Percentiles rank a stretch among this genome's conserved stretches.
Evolutionary conservation across 768 basidiomycete species (phyloP).

Genomic region (Suillus subaureus): DNA sequence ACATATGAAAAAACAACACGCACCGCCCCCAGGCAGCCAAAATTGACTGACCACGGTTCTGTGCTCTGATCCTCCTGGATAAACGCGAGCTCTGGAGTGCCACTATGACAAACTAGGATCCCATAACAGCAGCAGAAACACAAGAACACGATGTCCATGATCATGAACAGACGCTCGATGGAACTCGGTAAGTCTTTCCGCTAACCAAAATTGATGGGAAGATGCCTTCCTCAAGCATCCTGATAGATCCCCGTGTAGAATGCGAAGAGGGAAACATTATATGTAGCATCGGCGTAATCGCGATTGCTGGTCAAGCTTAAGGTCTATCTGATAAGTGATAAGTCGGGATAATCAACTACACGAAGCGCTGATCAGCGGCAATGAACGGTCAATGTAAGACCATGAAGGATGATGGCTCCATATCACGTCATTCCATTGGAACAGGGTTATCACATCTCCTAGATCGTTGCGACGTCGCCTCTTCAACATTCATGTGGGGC

Average conservation of each 20-base stretch:
- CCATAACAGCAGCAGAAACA: background rate
- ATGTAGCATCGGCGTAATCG: constrained; percentile 2
- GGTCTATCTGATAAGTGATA: constrained; percentile 4
- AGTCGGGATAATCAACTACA: background rate
- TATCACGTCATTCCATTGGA: background rate
- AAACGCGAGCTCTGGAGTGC: background rate
- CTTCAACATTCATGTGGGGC: background rate
- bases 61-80: background rate
- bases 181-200: background rate
- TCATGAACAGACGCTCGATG: background rate
- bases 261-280: background rate
- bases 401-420: background rate
- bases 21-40: no score
- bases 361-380: background rate
- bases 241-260: no score
- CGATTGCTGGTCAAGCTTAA: background rate
- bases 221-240: background rate
- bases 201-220: background rate
- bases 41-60: background rate
- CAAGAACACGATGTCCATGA: no score
- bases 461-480: background rate
- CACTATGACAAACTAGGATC: background rate
- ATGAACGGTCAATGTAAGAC: background rate
- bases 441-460: background rate
- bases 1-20: background rate